Percentiles rank a stretch among this genome's conserved stretches.
Conservation (phyloP, 192 early-diverging fungal species). For the Rhizoclosmatium globosum region DNA sequence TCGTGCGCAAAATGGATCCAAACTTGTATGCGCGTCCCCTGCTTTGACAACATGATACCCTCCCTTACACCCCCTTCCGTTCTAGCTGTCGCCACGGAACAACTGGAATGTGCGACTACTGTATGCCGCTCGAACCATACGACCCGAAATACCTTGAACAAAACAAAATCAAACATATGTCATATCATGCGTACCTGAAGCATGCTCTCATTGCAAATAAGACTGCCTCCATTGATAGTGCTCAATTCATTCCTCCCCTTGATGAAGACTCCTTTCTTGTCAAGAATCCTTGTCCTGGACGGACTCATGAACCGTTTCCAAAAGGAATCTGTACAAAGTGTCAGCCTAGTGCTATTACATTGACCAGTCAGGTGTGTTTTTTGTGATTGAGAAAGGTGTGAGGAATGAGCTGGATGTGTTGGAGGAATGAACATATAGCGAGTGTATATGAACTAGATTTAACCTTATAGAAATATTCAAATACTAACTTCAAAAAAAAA, state of each 20-base stretch:
- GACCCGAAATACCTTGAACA: slow-evolving; percentile 86
- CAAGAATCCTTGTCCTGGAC: slow-evolving; percentile 74
- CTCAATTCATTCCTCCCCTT: slow-evolving; percentile 75
- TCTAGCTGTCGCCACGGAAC: slow-evolving; percentile 79
- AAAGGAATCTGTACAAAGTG: slow-evolving; percentile 97
- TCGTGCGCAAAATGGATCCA: slow-evolving; percentile 78
- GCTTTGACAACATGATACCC: slow-evolving; percentile 40
- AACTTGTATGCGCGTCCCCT: slow-evolving; percentile 67
- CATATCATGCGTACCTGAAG: slow-evolving; percentile 90
- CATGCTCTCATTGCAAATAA: slow-evolving; percentile 75
- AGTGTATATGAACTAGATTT: background rate
- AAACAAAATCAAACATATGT: slow-evolving; percentile 97
- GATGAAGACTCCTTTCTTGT: slow-evolving; percentile 87
- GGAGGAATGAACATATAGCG: background rate
- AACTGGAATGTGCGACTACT: slow-evolving; percentile 94
- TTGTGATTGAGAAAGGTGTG: background rate
- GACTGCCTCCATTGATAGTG: slow-evolving; percentile 49
- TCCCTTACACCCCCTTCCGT: slow-evolving; percentile 2
- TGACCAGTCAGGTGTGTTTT: slow-evolving; percentile 75
- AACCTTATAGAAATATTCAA: background rate
- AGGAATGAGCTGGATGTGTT: background rate
- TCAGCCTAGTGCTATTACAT: slow-evolving; percentile 91
- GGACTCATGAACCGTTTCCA: slow-evolving; percentile 89
- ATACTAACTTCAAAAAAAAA: slow-evolving; percentile 35
- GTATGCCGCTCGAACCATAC: slow-evolving; percentile 92